Base-by-base conservation (phyloP, 192 early-diverging fungal species). In the Backusella australiensis region DNA sequence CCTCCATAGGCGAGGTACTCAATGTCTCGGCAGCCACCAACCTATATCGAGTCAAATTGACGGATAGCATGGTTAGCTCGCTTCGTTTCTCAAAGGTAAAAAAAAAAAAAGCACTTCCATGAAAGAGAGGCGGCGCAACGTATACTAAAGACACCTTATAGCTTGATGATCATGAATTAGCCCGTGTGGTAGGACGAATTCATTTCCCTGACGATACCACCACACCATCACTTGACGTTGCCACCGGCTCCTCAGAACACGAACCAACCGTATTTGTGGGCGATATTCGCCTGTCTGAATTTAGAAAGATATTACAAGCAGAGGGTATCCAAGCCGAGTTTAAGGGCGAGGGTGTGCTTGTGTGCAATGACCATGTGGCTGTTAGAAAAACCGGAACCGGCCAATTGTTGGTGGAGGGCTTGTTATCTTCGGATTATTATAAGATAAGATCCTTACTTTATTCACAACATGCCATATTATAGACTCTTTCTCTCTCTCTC, bases 11-110 rank as follows among this genome's bases (percentile, higher is more conserved):
- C 70, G 96, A 98, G 83, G 89, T 90, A 14, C 86, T 98, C 59
- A 96, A 96, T 80, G 93, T 98, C 9, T 95, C 95, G 1, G 90
- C 95, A 7, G 94, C 95, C 3, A 90, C 92, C 72, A 96, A 97
- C 73, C 90, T 95, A 42, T 96, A 95, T 81, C 90, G 92, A 74
- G 90, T 97, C 52, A 90, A 91, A 77, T 82, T 99, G 38, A 95
- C 97, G 4, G 96, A 99, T 84, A 91, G 94, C 52, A 88, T 99
- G 7, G 90, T 97, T 52, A 91, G 86, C 66, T 93, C 94, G 0
- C 77, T 96, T 17, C 87, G 82, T 39, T 88, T 96, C 77, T 85
- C 93, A n/a, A 87, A 88, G 74, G 91, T 95, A 90, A 72, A 29
- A 29, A 29, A 29, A 29, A 29, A 72, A 32, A 32, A 0, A 32